Conservation (phyloP, 371 early-diverging fungal genomes). For the Lichtheimia corymbifera region DNA sequence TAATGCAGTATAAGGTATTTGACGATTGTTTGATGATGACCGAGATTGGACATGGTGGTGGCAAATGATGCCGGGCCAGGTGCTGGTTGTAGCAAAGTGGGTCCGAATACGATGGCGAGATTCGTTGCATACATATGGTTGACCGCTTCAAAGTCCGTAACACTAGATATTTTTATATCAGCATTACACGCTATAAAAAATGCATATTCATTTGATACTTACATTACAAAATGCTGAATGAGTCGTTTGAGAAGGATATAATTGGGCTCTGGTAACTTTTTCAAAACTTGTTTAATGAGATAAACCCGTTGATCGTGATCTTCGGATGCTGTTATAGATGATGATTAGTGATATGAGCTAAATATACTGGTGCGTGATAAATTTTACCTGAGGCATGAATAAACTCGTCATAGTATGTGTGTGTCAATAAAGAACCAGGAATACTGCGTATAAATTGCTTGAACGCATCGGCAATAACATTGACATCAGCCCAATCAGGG, state of each 20-base stretch:
- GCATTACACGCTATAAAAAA: neutral
- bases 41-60: slow-evolving; percentile 80
- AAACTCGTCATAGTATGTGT: slow-evolving; percentile 78
- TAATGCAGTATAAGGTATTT: slow-evolving; percentile 82
- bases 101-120: slow-evolving; percentile 87
- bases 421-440: slow-evolving; percentile 92
- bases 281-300: slow-evolving; percentile 74
- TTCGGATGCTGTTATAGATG: slow-evolving; percentile 49
- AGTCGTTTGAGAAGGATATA: slow-evolving; percentile 71
- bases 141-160: slow-evolving; percentile 80
- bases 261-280: slow-evolving; percentile 69
- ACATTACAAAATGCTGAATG: slow-evolving; percentile 78
- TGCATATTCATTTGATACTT: slow-evolving; percentile 14
- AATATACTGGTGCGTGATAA: neutral
- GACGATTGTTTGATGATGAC: slow-evolving; percentile 78
- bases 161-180: slow-evolving; percentile 35
- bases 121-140: slow-evolving; percentile 90
- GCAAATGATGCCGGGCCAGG: slow-evolving; percentile 75
- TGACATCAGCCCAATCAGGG: slow-evolving; percentile 80
- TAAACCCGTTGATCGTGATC: slow-evolving; percentile 81
- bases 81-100: slow-evolving; percentile 75
- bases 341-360: neutral
- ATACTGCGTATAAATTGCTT: slow-evolving; percentile 93
- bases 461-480: slow-evolving; percentile 86
- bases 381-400: slow-evolving; percentile 75